These are phyloP conservation scores for Quercus wislizeni DNA, from an alignment of 306 rosid species.

Conservation along the genomic window DNA sequence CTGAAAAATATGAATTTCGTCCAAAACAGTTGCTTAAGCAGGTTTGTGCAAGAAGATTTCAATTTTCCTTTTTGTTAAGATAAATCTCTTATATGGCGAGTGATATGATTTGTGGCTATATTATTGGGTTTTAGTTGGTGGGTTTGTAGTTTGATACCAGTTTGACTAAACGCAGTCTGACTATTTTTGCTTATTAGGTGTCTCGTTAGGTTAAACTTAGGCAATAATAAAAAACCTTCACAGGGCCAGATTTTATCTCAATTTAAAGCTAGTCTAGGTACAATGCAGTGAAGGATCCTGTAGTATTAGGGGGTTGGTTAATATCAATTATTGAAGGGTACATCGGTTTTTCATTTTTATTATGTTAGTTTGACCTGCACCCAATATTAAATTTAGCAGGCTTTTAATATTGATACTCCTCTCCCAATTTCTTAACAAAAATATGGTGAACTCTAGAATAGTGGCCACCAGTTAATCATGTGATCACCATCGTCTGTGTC, in stretches of 20 bases:
- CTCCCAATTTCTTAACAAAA: no score
- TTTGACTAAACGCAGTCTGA: not conserved
- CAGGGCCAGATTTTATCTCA: not conserved
- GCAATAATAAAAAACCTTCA: not conserved
- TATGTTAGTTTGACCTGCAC: not conserved
- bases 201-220: not conserved
- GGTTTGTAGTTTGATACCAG: not conserved
- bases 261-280: not conserved
- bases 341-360: not conserved
- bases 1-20: constrained; percentile 94
- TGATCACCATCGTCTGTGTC: not conserved
- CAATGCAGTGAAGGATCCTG: not conserved
- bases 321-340: not conserved
- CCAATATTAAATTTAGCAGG: not conserved
- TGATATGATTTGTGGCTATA: not conserved
- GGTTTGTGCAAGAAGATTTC: constrained; percentile 46
- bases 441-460: not conserved
- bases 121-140: constrained; percentile 7
- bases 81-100: not conserved
- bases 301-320: not conserved
- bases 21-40: constrained; percentile 92
- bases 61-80: not conserved
- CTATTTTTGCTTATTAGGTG: constrained; percentile 1
- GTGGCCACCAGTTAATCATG: not conserved
- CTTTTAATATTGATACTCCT: not conserved